Conservation (phyloP, 148 eudicot genomes). For the Camellia sinensis region DNA sequence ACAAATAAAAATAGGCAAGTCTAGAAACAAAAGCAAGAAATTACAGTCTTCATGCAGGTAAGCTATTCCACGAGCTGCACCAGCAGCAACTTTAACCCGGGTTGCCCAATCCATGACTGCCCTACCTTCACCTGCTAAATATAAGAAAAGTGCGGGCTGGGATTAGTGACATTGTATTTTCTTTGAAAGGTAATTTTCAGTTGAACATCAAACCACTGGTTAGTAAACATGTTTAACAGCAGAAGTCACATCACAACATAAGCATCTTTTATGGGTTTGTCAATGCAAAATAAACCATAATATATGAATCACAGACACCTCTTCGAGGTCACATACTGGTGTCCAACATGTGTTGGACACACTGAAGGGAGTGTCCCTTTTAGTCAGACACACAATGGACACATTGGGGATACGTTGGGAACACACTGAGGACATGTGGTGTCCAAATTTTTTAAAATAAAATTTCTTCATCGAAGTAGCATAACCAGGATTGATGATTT, state of each 20-base stretch:
- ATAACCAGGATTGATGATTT: too few relatives aligned
- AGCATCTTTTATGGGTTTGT: background rate
- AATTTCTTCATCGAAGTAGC: too few relatives aligned
- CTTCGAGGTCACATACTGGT: too few relatives aligned
- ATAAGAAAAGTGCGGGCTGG: background rate
- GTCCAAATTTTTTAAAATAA: too few relatives aligned
- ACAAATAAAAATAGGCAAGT: constrained; percentile 1
- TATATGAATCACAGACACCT: too few relatives aligned
- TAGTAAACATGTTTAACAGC: background rate
- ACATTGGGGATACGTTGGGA: too few relatives aligned
- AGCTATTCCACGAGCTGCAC: constrained; percentile 82
- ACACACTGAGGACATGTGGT: too few relatives aligned
- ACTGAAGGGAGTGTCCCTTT: too few relatives aligned
- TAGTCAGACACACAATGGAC: too few relatives aligned
- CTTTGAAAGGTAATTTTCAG: background rate
- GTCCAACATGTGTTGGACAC: too few relatives aligned
- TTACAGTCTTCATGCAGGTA: constrained; percentile 88
- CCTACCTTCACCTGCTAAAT: constrained; percentile 55
- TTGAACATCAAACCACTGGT: constrained; percentile 1
- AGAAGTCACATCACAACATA: background rate
- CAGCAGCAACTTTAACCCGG: constrained; percentile 76
- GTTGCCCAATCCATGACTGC: constrained; percentile 75
- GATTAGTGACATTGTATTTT: background rate
- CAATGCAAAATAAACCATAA: background rate
- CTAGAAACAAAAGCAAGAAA: constrained; percentile 15